These are phyloP conservation scores for Neurospora sp. DNA, from an alignment of 2,329 filamentous ascomycete species.

Conservation along the genomic window DNA sequence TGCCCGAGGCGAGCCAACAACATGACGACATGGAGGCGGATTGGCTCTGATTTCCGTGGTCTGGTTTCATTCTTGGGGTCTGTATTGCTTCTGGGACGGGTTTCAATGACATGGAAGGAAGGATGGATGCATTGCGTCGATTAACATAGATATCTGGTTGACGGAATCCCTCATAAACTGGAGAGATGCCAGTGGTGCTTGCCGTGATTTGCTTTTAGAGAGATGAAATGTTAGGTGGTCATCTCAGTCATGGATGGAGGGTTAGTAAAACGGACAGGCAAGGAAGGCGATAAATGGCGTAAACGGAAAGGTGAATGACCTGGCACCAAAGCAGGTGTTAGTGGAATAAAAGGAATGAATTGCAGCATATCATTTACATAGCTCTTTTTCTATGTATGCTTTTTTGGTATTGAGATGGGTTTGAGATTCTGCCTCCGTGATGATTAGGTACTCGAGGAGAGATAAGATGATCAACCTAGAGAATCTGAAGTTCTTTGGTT, in stretches of 20 bases:
- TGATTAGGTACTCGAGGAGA: not conserved
- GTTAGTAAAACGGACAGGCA: not conserved
- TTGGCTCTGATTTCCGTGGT: not conserved
- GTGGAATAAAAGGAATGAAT: not conserved
- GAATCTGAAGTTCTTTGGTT: not conserved
- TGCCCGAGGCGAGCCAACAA: slow-evolving; percentile 25
- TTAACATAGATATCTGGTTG: not conserved
- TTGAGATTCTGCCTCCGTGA: not conserved
- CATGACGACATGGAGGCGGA: not conserved
- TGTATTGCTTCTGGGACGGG: not conserved
- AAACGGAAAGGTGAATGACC: not conserved
- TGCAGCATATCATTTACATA: not conserved
- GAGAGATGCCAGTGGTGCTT: not conserved
- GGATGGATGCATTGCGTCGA: not conserved
- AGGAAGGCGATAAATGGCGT: not conserved
- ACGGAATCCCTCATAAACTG: not conserved
- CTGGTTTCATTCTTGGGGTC: not conserved
- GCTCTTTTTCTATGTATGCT: not conserved
- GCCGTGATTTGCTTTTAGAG: not conserved
- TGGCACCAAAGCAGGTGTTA: not conserved
- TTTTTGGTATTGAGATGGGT: not conserved
- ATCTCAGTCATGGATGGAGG: not conserved
- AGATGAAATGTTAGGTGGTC: not conserved
- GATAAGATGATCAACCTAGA: not conserved
- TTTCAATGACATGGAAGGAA: not conserved